phyloP scores from a whole-genome alignment of 495 filamentous ascomycete genomes.

The Margaritispora aquatica region DNA sequence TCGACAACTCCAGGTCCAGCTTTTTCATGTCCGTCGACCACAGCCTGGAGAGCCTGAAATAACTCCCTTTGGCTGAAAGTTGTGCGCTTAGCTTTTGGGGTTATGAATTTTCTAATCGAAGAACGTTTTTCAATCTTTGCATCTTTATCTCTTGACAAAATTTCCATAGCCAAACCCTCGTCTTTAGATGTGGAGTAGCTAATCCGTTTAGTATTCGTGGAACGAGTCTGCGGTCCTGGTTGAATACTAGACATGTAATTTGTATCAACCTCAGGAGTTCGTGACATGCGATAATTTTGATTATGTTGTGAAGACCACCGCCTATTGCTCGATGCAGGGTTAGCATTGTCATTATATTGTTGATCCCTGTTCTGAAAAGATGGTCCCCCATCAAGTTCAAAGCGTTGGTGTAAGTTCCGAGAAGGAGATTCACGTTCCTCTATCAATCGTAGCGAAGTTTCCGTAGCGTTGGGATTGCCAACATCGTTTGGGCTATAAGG shows the following conservation, averaged over 20 bases:
- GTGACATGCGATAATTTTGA: background rate
- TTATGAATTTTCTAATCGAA: slow-evolving; percentile 6
- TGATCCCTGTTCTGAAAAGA: background rate
- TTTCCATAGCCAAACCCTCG: slow-evolving; percentile 5
- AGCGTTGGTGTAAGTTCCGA: background rate
- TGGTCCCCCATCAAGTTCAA: background rate
- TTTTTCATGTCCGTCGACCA: slow-evolving; percentile 12
- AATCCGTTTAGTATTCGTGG: background rate
- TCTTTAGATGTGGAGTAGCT: slow-evolving; percentile 11
- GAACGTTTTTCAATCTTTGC: slow-evolving; percentile 14
- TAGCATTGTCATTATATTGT: slow-evolving; percentile 1
- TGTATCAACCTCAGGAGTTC: background rate
- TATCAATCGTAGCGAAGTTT: slow-evolving; percentile 2
- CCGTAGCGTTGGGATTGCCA: background rate
- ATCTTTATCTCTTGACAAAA: slow-evolving; percentile 15
- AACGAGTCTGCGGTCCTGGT: background rate
- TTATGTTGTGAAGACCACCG: slow-evolving; percentile 2
- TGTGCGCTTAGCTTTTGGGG: slow-evolving; percentile 13
- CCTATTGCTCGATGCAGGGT: background rate
- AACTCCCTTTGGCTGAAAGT: slow-evolving; percentile 17
- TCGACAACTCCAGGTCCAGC: slow-evolving; percentile 17
- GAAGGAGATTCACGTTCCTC: background rate
- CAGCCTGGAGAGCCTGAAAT: slow-evolving; percentile 5
- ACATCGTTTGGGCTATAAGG: background rate
- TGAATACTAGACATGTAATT: background rate